Conservation (phyloP, 2,329 filamentous ascomycete species). For the Fusarium sp. region DNA sequence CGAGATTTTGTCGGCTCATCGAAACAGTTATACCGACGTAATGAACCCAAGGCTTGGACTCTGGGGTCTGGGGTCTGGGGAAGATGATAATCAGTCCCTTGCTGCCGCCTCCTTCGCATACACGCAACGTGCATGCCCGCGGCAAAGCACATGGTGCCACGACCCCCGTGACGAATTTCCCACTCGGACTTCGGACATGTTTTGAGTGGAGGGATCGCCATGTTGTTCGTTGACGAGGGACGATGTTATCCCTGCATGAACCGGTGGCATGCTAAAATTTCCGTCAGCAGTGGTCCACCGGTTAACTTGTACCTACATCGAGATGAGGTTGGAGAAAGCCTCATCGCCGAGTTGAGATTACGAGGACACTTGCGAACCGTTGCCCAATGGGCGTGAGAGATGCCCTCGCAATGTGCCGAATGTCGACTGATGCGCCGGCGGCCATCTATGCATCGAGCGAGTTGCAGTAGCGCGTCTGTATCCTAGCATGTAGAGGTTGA, state of each 20-base stretch:
- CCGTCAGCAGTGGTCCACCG: neutral
- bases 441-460: slow-evolving; percentile 26
- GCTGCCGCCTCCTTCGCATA: neutral
- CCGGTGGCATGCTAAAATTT: slow-evolving; percentile 15
- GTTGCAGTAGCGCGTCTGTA: slow-evolving; percentile 22
- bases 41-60: slow-evolving; percentile 15
- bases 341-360: slow-evolving; percentile 14
- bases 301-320: neutral
- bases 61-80: slow-evolving; percentile 18
- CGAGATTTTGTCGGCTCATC: slow-evolving; percentile 29
- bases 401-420: slow-evolving; percentile 4
- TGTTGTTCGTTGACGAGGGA: slow-evolving; percentile 13
- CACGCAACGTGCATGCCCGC: neutral
- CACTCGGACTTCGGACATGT: neutral
- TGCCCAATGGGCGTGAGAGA: slow-evolving; percentile 10
- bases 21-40: slow-evolving; percentile 35
- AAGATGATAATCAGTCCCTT: neutral
- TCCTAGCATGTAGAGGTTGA: slow-evolving; percentile 10
- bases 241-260: slow-evolving; percentile 29
- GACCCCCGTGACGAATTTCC: slow-evolving; percentile 5
- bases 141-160: slow-evolving; percentile 15
- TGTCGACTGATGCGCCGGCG: slow-evolving; percentile 18
- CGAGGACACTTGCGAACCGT: slow-evolving; percentile 5
- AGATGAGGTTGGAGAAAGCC: slow-evolving; percentile 9
- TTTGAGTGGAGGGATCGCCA: slow-evolving; percentile 7